Conservation (phyloP, 2,329 filamentous ascomycete species). For the Colletotrichum zoysiae region DNA sequence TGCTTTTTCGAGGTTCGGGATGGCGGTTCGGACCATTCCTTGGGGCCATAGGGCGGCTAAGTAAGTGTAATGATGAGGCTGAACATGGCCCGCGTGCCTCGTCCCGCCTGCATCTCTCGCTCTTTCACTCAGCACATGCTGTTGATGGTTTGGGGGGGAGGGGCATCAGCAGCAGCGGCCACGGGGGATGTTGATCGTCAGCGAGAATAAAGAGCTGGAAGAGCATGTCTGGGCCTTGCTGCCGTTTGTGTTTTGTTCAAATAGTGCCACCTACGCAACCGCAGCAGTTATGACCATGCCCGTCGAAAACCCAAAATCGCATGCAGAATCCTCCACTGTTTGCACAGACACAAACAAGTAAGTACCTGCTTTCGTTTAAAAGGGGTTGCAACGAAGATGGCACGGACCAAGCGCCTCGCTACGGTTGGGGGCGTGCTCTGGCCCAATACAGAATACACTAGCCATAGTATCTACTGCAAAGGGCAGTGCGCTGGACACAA, state of each 20-base stretch:
- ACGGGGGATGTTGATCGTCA: neutral
- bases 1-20: neutral
- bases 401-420: conserved; percentile 1
- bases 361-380: neutral
- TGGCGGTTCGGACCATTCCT: neutral
- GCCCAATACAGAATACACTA: neutral
- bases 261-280: neutral
- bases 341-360: conserved; percentile 1
- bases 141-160: neutral
- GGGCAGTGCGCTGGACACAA: neutral
- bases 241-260: neutral
- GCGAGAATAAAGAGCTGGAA: neutral
- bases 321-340: neutral
- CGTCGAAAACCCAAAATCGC: neutral
- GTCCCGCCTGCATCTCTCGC: too few species aligned
- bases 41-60: too few species aligned
- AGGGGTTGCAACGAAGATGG: neutral
- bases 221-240: neutral
- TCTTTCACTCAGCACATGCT: neutral
- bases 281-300: neutral
- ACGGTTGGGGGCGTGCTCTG: neutral
- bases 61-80: neutral
- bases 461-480: neutral
- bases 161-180: neutral
- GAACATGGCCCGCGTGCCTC: neutral